phyloP scores from a whole-genome alignment of 495 filamentous ascomycete genomes.

The Podospora sp. region DNA sequence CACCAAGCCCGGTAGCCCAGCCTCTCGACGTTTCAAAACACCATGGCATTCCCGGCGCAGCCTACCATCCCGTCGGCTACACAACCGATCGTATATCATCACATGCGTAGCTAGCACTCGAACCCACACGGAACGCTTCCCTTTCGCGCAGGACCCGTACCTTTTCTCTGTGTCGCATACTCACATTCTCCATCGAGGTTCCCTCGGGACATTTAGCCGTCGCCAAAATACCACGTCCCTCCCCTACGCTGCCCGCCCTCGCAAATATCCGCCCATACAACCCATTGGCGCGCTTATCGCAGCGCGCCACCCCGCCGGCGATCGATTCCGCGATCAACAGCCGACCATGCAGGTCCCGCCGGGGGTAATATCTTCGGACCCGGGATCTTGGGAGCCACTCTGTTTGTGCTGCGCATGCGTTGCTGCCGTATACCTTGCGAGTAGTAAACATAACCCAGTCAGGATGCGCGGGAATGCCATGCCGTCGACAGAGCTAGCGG shows the following conservation, averaged over 20 bases:
- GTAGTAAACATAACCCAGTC: not conserved
- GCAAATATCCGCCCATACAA: not conserved
- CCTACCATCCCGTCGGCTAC: no score
- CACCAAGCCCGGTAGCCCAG: no score
- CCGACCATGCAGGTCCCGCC: not conserved
- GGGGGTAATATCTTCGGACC: not conserved
- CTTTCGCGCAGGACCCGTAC: no score
- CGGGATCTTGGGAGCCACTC: not conserved
- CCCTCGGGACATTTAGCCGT: not conserved
- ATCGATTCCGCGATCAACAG: not conserved
- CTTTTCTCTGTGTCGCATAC: no score
- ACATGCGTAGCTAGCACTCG: no score
- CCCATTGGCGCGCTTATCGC: slow-evolving; percentile 3
- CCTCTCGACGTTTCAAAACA: no score
- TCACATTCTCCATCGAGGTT: not conserved
- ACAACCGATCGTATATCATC: no score
- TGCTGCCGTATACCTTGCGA: not conserved
- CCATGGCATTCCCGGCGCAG: no score
- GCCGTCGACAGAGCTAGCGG: not conserved
- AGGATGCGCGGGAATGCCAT: not conserved
- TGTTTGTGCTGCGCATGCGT: not conserved
- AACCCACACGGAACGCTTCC: no score
- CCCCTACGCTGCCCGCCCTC: not conserved
- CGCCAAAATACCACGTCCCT: not conserved
- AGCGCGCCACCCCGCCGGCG: not conserved